Base-by-base conservation (phyloP, 192 early-diverging fungal species). In the Cetraspora pellucida region DNA sequence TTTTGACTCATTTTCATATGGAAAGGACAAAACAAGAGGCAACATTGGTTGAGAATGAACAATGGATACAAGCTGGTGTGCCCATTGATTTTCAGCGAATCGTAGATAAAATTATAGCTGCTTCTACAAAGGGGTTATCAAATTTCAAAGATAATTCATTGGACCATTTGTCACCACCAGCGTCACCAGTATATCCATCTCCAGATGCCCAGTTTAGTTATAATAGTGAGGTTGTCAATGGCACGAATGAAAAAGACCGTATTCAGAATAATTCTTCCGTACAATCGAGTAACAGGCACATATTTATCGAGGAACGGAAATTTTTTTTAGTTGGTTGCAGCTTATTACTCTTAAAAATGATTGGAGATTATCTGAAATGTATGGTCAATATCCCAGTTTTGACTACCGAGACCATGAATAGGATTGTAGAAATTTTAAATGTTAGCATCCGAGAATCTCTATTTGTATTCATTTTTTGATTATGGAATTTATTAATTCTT, bases 51-150 rank as follows among this genome's bases (percentile, higher is more conserved):
- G 98, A 98, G 77, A 97, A 94, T 80, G 98, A 99, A 80, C 95
- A 97, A 83, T 99, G 98, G 98, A 85, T 88, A 27, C 94, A 94
- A 77, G 90, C 93, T 13, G 94, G 94, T 71, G 93, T 99, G n/a
- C 95, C 96, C 0, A 85, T 91, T 70, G 96, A 97, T 73, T 99
- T 96, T 68, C 98, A 99, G 78, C 80, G 87, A 17, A 93, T 96
- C 52, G 91, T 92, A 9, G 89, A 95, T 37, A 83, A 89, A 50
- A 87, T 96, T 14, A 86, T 90, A 28, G 80, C 86, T 1, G 88
- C 88, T 17, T 83, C 86, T 0, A 74, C 64, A 0, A 58, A 82
- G 45, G 81, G 82, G 59, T 55, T 84, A 25, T 74, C 82, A 16
- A 85, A 80, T 23, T 85, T 86, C 43, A 75, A 79, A 57, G 78